Conservation (phyloP, 306 rosid species). For the Ormosia emarginata region DNA sequence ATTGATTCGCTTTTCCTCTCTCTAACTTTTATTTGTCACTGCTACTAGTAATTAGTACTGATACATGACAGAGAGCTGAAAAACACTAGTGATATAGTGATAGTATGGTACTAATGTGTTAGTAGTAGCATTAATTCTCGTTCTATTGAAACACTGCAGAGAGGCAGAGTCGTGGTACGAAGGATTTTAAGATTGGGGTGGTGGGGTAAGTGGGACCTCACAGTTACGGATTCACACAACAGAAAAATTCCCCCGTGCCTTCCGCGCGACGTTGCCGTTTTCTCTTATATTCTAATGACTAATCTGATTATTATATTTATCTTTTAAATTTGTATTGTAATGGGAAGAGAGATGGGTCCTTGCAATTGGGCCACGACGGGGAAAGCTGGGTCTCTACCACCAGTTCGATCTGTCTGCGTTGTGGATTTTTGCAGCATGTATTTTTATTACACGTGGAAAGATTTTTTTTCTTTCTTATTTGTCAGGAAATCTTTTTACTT, state of each 20-base stretch:
- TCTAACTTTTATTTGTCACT: not conserved
- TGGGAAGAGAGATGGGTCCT: not conserved
- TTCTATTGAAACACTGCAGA: not conserved
- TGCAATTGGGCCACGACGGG: not conserved
- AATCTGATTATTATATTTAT: not conserved
- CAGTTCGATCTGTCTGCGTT: conserved; percentile 41
- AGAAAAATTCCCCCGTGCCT: conserved; percentile 61
- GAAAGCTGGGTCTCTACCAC: conserved; percentile 32
- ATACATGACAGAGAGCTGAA: not conserved
- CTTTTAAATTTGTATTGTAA: not conserved
- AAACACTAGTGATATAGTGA: conserved; percentile 2
- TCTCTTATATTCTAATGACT: not conserved
- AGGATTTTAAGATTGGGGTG: not conserved
- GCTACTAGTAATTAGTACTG: not conserved
- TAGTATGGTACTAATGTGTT: not conserved
- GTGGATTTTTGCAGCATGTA: not conserved
- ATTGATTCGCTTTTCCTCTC: not conserved
- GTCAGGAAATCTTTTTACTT: too few relatives aligned
- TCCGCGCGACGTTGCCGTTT: conserved; percentile 62
- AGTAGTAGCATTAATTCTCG: not conserved
- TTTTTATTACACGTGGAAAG: too few relatives aligned
- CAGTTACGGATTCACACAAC: not conserved
- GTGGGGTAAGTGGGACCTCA: conserved; percentile 13
- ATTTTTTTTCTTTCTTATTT: too few relatives aligned
- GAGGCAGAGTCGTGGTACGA: conserved; percentile 28